Conservation (phyloP, 2,329 filamentous ascomycete species). For the Ceratocystis cubensis region DNA sequence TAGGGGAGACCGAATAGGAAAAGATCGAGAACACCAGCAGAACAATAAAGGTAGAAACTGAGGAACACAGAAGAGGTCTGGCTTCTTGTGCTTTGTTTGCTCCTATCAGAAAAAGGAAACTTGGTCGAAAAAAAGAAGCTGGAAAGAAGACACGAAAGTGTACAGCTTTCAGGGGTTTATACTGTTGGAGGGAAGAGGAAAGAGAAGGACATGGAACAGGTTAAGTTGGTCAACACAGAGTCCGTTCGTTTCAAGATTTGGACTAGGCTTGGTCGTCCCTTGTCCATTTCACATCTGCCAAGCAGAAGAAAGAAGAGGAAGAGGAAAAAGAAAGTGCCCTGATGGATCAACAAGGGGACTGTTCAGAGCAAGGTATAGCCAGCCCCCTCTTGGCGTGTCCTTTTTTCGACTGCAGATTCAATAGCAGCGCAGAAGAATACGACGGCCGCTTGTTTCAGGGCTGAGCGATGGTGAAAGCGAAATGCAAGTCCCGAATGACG, state of each 20-base stretch:
- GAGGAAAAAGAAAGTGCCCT: background rate
- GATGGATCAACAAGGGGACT: background rate
- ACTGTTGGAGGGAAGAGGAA: background rate
- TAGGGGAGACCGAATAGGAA: slow-evolving; percentile 18
- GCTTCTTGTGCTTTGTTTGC: background rate
- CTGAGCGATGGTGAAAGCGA: background rate
- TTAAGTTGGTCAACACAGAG: background rate
- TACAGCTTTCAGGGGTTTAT: slow-evolving; percentile 1
- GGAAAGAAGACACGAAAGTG: slow-evolving; percentile 6
- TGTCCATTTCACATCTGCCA: background rate
- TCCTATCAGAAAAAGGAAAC: background rate
- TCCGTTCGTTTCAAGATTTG: slow-evolving; percentile 1
- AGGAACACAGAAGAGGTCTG: too few relatives aligned
- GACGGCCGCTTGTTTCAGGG: slow-evolving; percentile 15
- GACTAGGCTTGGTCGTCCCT: background rate
- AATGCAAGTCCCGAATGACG: background rate
- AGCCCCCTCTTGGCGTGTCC: background rate
- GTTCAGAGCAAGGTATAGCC: background rate
- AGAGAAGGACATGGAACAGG: background rate
- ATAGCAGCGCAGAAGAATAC: background rate
- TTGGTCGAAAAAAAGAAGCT: background rate
- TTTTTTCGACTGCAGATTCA: background rate
- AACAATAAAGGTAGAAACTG: background rate
- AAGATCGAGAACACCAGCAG: slow-evolving; percentile 17
- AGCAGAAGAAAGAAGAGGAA: background rate